These are phyloP conservation scores for Cruciata laevipes DNA, from an alignment of 257 asterid genomes.

Conservation along the genomic window DNA sequence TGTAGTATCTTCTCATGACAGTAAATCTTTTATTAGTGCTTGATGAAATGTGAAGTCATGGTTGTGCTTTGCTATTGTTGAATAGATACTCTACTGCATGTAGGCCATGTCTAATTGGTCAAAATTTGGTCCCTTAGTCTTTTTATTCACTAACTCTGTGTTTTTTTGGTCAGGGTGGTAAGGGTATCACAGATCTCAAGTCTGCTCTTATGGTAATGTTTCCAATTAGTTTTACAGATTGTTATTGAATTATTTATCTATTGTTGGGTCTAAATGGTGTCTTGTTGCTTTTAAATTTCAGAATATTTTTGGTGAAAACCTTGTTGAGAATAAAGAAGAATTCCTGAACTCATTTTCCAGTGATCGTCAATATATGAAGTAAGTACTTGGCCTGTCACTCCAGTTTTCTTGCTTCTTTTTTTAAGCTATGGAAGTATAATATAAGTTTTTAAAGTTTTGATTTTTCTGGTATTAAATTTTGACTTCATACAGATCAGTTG, in stretches of 20 bases:
- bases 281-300: constrained; percentile 22
- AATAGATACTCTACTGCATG: background rate
- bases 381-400: constrained; percentile 17
- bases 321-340: constrained; percentile 68
- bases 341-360: constrained; percentile 73
- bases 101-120: background rate
- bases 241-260: constrained; percentile 11
- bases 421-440: background rate
- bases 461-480: constrained; percentile 7
- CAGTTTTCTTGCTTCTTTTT: background rate
- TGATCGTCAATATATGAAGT: constrained; percentile 60
- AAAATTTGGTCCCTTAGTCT: background rate
- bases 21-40: background rate
- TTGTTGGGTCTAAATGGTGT: background rate
- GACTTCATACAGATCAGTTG: constrained; percentile 46
- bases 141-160: constrained; percentile 17
- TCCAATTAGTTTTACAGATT: background rate
- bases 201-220: constrained; percentile 65
- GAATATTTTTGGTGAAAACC: constrained; percentile 84
- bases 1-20: background rate
- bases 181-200: constrained; percentile 81
- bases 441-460: background rate
- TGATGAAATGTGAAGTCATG: background rate
- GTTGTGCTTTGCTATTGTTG: background rate
- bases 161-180: constrained; percentile 64